Percentiles rank a stretch among this genome's conserved stretches.
These are phyloP conservation scores for Sporormia fimetaria DNA, from an alignment of 495 filamentous ascomycete genomes.

Conservation along the genomic window DNA sequence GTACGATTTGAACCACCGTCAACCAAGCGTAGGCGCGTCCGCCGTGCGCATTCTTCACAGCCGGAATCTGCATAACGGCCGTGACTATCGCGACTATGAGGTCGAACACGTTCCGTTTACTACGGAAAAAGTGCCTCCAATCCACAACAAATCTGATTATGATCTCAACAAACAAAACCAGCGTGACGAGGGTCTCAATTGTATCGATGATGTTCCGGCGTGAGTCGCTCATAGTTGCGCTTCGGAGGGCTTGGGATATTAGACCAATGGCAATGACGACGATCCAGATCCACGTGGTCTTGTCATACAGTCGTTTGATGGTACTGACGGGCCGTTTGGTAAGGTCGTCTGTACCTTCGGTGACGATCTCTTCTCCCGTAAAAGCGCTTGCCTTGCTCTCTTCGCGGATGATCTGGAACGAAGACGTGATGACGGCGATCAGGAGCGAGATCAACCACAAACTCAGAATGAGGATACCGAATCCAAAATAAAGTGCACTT, in stretches of 20 bases:
- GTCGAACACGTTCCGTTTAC: slow-evolving; percentile 65
- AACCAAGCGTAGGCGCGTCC: slow-evolving; percentile 78
- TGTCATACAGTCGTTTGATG: slow-evolving; percentile 59
- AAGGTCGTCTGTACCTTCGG: slow-evolving; percentile 31
- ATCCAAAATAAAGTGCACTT: slow-evolving; percentile 63
- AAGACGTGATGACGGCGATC: slow-evolving; percentile 95
- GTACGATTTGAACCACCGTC: slow-evolving; percentile 83
- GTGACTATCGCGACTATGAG: slow-evolving; percentile 68
- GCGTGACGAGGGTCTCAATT: slow-evolving; percentile 66
- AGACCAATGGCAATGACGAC: slow-evolving; percentile 66
- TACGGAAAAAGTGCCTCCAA: slow-evolving; percentile 66
- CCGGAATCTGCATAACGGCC: slow-evolving; percentile 73
- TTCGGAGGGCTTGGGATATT: slow-evolving; percentile 62
- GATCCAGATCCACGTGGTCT: slow-evolving; percentile 70
- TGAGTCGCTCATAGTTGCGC: slow-evolving; percentile 52
- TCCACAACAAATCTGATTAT: slow-evolving; percentile 63
- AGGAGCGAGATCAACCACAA: slow-evolving; percentile 95
- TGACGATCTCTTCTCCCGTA: slow-evolving; percentile 51
- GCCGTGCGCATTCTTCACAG: slow-evolving; percentile 51
- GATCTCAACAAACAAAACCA: slow-evolving; percentile 75
- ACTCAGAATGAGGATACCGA: slow-evolving; percentile 82
- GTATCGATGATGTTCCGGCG: slow-evolving; percentile 48
- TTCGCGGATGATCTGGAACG: slow-evolving; percentile 96
- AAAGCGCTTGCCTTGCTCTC: slow-evolving; percentile 93
- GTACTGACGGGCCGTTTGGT: slow-evolving; percentile 40